These are phyloP conservation scores for Euptelea pleiosperma DNA, from an alignment of 164 flowering plant genomes.

Conservation along the genomic window DNA sequence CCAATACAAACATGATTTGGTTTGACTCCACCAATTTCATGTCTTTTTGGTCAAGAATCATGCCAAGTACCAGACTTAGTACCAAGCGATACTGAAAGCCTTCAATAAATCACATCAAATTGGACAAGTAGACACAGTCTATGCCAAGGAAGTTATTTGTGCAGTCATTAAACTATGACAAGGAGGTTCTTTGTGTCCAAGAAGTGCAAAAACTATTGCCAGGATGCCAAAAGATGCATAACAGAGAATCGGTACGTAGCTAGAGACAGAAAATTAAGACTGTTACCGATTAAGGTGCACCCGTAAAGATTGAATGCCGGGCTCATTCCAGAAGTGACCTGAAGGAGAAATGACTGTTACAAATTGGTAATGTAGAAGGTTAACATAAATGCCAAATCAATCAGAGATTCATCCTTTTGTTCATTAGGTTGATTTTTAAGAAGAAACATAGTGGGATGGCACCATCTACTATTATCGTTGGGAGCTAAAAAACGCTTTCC, in stretches of 20 bases:
- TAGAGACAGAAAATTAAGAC: constrained; percentile 7
- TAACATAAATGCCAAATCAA: background rate
- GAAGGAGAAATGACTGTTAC: constrained; percentile 14
- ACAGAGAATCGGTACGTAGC: background rate
- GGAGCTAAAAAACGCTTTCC: too few relatives aligned
- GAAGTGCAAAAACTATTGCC: background rate
- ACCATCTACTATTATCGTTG: too few relatives aligned
- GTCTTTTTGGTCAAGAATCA: background rate
- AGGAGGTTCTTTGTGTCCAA: background rate
- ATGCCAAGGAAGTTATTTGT: too few relatives aligned
- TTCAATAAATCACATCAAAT: too few relatives aligned
- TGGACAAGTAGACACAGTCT: too few relatives aligned
- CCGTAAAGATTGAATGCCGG: constrained; percentile 95
- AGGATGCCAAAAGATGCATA: background rate
- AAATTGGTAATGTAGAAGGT: background rate
- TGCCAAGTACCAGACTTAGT: background rate
- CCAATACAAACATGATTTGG: background rate
- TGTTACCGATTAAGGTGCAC: constrained; percentile 87
- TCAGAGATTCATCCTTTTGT: background rate
- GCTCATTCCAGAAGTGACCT: constrained; percentile 99
- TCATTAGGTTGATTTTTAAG: constrained; percentile 1
- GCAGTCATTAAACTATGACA: background rate
- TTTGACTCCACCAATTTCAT: too few relatives aligned
- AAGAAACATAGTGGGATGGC: too few relatives aligned
- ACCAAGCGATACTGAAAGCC: too few relatives aligned